phyloP scores from a whole-genome alignment of 495 filamentous ascomycete species.

The Stereocaulon alpinum region DNA sequence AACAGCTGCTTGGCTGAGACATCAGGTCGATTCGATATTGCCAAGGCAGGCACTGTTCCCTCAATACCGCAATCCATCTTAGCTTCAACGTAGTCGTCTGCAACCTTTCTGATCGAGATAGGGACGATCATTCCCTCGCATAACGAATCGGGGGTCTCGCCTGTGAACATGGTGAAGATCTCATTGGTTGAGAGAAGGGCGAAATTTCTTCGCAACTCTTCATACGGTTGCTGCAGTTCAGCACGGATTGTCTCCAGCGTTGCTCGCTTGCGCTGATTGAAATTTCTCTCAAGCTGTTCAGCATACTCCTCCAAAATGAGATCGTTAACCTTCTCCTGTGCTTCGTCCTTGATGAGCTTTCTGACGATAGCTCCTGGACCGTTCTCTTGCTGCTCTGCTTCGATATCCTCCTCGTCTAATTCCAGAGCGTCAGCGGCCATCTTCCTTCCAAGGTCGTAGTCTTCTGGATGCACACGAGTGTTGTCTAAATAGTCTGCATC shows the following conservation, averaged over 20 bases:
- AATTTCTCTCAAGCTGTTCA: constrained; percentile 84
- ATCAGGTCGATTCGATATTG: constrained; percentile 54
- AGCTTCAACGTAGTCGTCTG: constrained; percentile 83
- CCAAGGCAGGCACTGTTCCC: constrained; percentile 65
- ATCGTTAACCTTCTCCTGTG: constrained; percentile 91
- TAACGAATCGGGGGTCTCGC: constrained; percentile 77
- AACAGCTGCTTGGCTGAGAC: constrained; percentile 49
- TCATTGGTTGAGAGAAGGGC: constrained; percentile 60
- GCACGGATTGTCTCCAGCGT: constrained; percentile 94
- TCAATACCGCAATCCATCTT: constrained; percentile 91
- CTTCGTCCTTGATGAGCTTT: constrained; percentile 81
- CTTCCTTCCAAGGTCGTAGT: constrained; percentile 93
- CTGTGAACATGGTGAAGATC: constrained; percentile 94
- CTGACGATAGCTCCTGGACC: constrained; percentile 83
- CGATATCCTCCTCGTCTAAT: constrained; percentile 94
- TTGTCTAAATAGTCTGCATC: constrained; percentile 89
- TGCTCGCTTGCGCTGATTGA: constrained; percentile 87
- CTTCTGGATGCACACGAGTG: constrained; percentile 92
- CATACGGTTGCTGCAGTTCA: constrained; percentile 84
- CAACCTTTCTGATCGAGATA: constrained; percentile 76
- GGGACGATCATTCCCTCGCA: constrained; percentile 83
- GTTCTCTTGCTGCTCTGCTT: constrained; percentile 81
- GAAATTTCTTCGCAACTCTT: constrained; percentile 82
- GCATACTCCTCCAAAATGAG: constrained; percentile 94
- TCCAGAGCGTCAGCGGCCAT: constrained; percentile 97